Evolutionary conservation across 1,139 yeast species (phyloP), one percentile per base, ranked within the genome.

Genomic region (Cylindricascospora bacillispora): DNA sequence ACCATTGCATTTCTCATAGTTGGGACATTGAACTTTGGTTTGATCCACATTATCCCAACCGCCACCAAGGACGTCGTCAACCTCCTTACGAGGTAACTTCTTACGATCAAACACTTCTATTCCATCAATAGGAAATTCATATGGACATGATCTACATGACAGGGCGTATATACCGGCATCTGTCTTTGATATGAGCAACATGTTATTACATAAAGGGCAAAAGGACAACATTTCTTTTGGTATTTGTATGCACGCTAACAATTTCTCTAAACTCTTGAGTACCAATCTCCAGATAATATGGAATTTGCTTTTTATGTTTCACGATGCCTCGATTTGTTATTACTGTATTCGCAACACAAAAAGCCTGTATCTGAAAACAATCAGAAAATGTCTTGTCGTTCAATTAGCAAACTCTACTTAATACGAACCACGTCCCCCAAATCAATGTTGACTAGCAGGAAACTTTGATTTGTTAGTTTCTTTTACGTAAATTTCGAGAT

Each of bases 11-110:
- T 66, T 57, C 39, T 81, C 93, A 33, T 54, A 50, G 26, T 71
- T 65, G 3, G 95, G 95, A 62, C 98, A 89, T 52, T 89, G 94
- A 0, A 89, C 79, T 2, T 72, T 63, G 0, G 89, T 79, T 48
- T 79, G 89, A 52, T 92, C 98, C 18, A 92, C 98, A 51, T 89
- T 86, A 54, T 89, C 98, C 98, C 98, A 89, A 3, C 97, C 93
- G 16, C 95, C 97, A 36, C 99, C 98, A 16, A 89, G 66, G 7
- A 89, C 95, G 59, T 89, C 98, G 56, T 89, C 99, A 3, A 89
- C 92, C 44, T 83, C 81, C 50, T 89, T 89, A 52, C 94, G 66
- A 22, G 81, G 79, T 49, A 89, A 66, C 36, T 68, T 68, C 52
- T 80, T 83, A 36, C 95, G 66, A 53, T 86, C 95, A 55, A 64